Base-by-base conservation (phyloP, 306 rosid genomes). In the Medicago lupulina region DNA sequence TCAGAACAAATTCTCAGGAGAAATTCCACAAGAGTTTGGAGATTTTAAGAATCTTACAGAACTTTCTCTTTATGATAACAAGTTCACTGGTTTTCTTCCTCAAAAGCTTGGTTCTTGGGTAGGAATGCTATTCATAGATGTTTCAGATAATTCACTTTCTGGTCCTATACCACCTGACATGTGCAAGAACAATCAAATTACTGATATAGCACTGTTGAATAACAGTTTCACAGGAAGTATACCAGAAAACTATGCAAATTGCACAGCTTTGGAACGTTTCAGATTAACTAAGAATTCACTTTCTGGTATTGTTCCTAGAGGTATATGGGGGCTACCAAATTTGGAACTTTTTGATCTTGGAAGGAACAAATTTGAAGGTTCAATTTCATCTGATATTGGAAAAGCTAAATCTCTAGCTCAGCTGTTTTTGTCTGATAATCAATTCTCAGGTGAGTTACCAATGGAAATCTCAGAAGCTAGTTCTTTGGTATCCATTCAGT, bases 81-180 rank as follows among this genome's bases (percentile, higher is more conserved):
- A 77, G 3, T 77, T 93, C 73, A 85, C 84, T 6, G 97, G 98
- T 3, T 12, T 44, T 72, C 92, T 93, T 43, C 97, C 97, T 31
- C 93, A 87, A 51, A 88, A 80, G 74, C 86, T 93, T 47, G 96
- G 98, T 57, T 89, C 97, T 2, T 80, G 71, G 75, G 17, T 1
- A 4, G 91, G 86, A 28, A 68, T 93, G 80, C 0, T 19, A 1
- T 89, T n/a, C 88, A 78, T 93, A 63, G 98, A 93, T 76, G 90
- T 87, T 43, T 86, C 98, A 3, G 97, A 93, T 79, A 93, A 93
- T 64, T 89, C 63, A 10, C 79, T 93, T 43, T 74, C 86, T 0
- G 98, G 98, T 47, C 78, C 87, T 46, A 88, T 93, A 44, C 98
- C 96, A 5, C 87, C 97, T 54, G 82, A 78, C 43, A 83, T 93